Evolutionary conservation across 306 rosid genomes (phyloP).

Genomic region (Trifolium subterraneum): DNA sequence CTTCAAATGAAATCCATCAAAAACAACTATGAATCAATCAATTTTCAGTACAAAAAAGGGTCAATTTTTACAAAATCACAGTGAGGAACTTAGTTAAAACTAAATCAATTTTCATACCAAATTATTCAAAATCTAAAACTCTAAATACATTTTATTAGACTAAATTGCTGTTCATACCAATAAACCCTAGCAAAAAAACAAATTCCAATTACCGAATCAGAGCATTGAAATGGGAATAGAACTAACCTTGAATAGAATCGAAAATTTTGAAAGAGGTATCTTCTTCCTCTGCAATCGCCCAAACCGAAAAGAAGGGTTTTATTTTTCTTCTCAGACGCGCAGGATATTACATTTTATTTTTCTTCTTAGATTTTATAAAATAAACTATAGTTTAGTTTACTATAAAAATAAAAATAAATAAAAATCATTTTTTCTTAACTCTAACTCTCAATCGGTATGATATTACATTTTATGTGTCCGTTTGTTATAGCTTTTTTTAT

Average conservation of each 20-base stretch:
- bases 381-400: too few species aligned
- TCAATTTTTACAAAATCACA: neutral
- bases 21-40: neutral
- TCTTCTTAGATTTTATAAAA: too few species aligned
- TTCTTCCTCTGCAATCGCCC: too few species aligned
- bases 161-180: neutral
- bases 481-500: too few species aligned
- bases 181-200: neutral
- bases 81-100: neutral
- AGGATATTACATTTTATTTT: too few species aligned
- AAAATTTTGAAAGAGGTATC: too few species aligned
- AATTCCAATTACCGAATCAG: neutral
- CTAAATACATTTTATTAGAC: neutral
- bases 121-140: neutral
- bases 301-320: too few species aligned
- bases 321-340: too few species aligned
- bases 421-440: too few species aligned
- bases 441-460: too few species aligned
- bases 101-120: neutral
- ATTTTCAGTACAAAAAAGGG: neutral
- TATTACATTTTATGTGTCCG: too few species aligned
- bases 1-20: conserved; percentile 1
- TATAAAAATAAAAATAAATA: too few species aligned
- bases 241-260: neutral
- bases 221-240: neutral